phyloP scores from a whole-genome alignment of 148 eudicot genomes.

The Rhododendron molle region DNA sequence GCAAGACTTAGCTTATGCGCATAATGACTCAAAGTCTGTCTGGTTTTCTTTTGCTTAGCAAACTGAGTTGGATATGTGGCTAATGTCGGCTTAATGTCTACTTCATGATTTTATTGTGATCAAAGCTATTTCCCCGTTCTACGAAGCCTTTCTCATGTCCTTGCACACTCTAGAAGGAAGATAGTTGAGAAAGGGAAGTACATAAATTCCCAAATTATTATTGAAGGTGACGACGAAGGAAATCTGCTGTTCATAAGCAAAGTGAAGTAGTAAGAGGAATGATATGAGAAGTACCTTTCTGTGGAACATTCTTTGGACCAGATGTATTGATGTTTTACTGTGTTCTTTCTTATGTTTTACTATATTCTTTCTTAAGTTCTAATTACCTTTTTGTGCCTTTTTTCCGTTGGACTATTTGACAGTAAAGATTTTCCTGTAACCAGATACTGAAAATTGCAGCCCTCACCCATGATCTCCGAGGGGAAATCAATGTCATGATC shows the following conservation, averaged over 20 bases:
- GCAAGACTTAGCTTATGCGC: not conserved
- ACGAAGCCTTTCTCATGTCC: not conserved
- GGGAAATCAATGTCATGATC: not conserved
- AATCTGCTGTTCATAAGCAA: not conserved
- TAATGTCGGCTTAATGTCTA: not conserved
- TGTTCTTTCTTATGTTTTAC: not conserved
- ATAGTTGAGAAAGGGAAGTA: not conserved
- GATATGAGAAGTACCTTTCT: not conserved
- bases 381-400: not conserved
- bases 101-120: not conserved
- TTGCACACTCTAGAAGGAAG: not conserved
- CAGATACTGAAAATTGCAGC: not conserved
- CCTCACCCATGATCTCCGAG: not conserved
- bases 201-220: not conserved
- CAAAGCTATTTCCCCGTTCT: not conserved
- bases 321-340: not conserved
- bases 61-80: not conserved
- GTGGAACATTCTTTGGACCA: not conserved
- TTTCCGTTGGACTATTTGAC: not conserved
- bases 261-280: not conserved
- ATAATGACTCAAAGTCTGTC: not conserved
- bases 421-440: not conserved
- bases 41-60: not conserved
- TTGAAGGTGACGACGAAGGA: not conserved
- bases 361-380: not conserved